Evolutionary conservation across 2,329 filamentous ascomycete species (phyloP), one percentile per base, ranked within the genome.

Genomic region (Fusarium temperatum): DNA sequence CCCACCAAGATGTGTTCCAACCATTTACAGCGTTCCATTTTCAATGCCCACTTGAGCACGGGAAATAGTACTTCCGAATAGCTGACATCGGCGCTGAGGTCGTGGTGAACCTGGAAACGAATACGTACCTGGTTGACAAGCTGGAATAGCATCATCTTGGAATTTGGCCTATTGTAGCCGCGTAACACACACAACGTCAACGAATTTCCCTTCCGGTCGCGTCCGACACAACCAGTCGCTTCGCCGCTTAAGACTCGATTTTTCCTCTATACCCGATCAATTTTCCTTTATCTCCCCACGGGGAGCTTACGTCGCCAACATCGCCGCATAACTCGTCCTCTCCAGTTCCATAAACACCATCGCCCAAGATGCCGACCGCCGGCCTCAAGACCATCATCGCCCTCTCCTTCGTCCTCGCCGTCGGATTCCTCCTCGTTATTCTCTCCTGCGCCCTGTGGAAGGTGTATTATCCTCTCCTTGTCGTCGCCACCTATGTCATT

Each of bases 331-430:
- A 55, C 32, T 59, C 42, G 36, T 41, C 36, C 58, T 20, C 30
- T 42, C 57, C 22, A 28, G 11, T 14, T 28, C 24, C 42, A 69
- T 45, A 30, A 55, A 53, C 44, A 55, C 41, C 60, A 26, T 68
- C 68, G 70, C 75, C 80, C 85, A 87, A 79, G 74, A 90, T 90
- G 89, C 83, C 88, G 86, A 90, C 94, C 87, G 95, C 96, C 79
- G 96, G 96, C 82, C 92, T 99, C 81, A 98, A 98, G 87, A 99
- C 96, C 77, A 99, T 99, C 85, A 99, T 99, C 84, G 94, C 94
- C 75, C 93, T 99, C 78, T 98, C 96, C 82, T 99, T 99, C 86
- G 96, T 99, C 82, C 94, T 99, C 76, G 96, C 96, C 78, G 96
- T 99, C 80, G 96, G 96, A 79, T 99, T 99, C 87, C 94, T 99